phyloP scores from a whole-genome alignment of 441 rosid species.

The Viola pubescens region DNA sequence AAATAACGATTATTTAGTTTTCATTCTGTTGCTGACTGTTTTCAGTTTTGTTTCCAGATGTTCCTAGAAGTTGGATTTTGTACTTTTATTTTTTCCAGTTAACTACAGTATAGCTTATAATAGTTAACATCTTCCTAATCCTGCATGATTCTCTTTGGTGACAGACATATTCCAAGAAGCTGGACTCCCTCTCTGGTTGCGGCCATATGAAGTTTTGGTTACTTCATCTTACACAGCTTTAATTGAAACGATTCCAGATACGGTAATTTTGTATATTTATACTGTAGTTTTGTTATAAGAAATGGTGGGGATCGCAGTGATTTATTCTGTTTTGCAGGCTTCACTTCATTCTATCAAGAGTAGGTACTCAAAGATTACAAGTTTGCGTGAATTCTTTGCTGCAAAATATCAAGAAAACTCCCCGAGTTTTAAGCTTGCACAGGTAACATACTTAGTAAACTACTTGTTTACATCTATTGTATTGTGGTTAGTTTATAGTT shows the following conservation, averaged over 20 bases:
- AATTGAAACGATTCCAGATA: constrained; percentile 95
- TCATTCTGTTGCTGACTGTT: too few species aligned
- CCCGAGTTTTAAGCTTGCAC: constrained; percentile 88
- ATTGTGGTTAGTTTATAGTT: neutral
- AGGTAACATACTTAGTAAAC: constrained; percentile 44
- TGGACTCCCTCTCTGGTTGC: constrained; percentile 97
- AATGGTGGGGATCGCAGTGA: constrained; percentile 10
- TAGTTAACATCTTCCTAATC: too few species aligned
- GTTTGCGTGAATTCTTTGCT: constrained; percentile 84
- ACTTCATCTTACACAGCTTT: constrained; percentile 99
- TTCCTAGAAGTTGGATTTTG: constrained; percentile 5
- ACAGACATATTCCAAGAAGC: constrained; percentile 98
- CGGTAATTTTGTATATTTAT: constrained; percentile 39
- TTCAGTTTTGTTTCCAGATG: neutral
- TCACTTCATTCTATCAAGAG: constrained; percentile 98
- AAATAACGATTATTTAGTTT: too few species aligned
- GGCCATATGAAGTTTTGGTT: constrained; percentile 88
- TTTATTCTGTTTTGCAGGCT: constrained; percentile 45
- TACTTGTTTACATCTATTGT: neutral
- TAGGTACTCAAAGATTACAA: constrained; percentile 76
- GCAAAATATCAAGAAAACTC: constrained; percentile 84
- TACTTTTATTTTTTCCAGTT: neutral
- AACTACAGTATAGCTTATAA: too few species aligned
- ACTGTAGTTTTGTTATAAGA: constrained; percentile 12
- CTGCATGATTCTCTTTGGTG: constrained; percentile 13